phyloP scores from a whole-genome alignment of 306 rosid genomes.

The Trifolium repens region DNA sequence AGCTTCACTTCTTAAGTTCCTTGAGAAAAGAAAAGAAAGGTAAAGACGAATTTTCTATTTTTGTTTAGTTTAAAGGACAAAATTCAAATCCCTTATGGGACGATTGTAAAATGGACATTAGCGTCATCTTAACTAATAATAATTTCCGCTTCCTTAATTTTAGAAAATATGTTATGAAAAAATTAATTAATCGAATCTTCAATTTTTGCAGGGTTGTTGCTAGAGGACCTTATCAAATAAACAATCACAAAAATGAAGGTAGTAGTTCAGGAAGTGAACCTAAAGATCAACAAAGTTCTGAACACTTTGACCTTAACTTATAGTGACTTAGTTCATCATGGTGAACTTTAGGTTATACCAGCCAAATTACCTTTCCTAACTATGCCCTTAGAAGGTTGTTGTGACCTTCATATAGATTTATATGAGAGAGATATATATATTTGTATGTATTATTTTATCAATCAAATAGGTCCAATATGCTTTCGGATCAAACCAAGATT shows the following conservation, averaged over 20 bases:
- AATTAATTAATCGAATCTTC: background rate
- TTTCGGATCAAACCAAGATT: constrained; percentile 38
- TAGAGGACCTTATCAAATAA: constrained; percentile 73
- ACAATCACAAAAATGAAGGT: constrained; percentile 46
- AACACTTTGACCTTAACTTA: constrained; percentile 67
- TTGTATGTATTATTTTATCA: constrained; percentile 37
- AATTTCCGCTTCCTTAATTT: no score
- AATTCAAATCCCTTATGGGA: no score
- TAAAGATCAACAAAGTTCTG: constrained; percentile 52
- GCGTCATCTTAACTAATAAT: no score
- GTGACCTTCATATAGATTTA: constrained; percentile 39
- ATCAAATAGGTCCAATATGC: constrained; percentile 36
- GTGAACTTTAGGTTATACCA: constrained; percentile 44
- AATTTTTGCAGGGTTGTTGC: constrained; percentile 61
- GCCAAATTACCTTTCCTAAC: constrained; percentile 41
- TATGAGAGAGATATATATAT: constrained; percentile 25
- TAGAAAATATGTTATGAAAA: no score
- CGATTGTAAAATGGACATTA: no score
- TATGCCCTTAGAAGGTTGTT: constrained; percentile 42
- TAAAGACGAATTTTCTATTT: constrained; percentile 19
- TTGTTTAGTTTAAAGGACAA: background rate
- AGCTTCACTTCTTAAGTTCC: constrained; percentile 85
- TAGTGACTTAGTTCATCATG: constrained; percentile 43
- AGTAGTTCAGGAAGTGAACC: constrained; percentile 48
- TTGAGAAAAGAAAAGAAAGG: constrained; percentile 96